Evolutionary conservation across 768 basidiomycete species (phyloP).

Genomic region (Tubosaeta sp.): DNA sequence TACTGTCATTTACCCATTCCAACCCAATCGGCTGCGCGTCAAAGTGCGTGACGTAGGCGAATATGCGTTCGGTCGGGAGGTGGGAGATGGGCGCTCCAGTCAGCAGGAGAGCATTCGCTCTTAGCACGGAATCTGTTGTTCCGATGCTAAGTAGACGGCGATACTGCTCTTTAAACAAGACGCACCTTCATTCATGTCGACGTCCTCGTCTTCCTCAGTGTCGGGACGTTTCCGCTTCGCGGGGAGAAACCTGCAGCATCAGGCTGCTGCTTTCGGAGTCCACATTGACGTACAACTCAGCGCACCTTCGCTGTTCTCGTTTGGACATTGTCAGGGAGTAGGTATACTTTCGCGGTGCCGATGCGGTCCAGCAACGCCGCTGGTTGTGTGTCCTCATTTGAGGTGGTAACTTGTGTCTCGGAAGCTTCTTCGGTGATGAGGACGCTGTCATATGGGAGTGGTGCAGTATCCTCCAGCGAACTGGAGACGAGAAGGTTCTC

Average conservation of each 20-base stretch:
- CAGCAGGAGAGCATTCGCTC: conserved; percentile 69
- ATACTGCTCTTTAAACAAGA: conserved; percentile 10
- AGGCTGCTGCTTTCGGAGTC: conserved; percentile 37
- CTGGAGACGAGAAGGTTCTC: conserved; percentile 41
- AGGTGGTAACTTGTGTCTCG: conserved; percentile 3
- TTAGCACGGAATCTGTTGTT: conserved; percentile 41
- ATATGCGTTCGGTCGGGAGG: conserved; percentile 71
- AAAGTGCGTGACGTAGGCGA: conserved; percentile 79
- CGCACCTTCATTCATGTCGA: conserved; percentile 33
- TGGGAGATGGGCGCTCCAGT: conserved; percentile 68
- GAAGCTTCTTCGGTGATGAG: conserved; percentile 57
- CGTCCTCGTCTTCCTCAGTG: conserved; percentile 33
- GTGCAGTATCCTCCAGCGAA: conserved; percentile 28
- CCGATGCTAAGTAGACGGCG: background rate
- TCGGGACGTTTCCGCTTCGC: conserved; percentile 47
- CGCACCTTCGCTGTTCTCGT: conserved; percentile 71
- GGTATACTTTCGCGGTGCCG: conserved; percentile 68
- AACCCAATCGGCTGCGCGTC: conserved; percentile 69
- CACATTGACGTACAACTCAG: conserved; percentile 38
- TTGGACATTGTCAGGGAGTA: conserved; percentile 64
- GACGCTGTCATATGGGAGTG: conserved; percentile 50
- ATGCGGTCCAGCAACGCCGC: conserved; percentile 60
- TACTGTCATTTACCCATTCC: conserved; percentile 85
- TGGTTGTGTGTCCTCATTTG: conserved; percentile 23
- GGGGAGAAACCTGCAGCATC: conserved; percentile 36